These are phyloP conservation scores for Monoraphidium neglectum DNA, from an alignment of 139 green algal species.

Conservation along the genomic window DNA sequence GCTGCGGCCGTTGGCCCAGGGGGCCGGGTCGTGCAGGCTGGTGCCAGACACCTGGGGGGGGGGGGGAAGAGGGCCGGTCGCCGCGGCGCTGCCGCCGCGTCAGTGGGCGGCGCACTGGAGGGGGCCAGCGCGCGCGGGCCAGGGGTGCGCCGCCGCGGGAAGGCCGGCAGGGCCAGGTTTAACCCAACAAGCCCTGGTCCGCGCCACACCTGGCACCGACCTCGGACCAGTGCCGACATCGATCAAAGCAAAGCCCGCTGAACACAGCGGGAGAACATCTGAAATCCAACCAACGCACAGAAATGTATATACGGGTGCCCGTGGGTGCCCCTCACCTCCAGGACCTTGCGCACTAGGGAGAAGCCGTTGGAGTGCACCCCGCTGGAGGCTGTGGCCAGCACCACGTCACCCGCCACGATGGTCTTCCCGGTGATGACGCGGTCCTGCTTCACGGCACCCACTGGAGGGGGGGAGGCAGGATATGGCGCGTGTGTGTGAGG, in stretches of 20 bases:
- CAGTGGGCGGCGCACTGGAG: too few species aligned
- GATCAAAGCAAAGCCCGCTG: too few species aligned
- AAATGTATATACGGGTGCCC: neutral
- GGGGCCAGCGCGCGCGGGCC: too few species aligned
- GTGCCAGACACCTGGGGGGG: conserved; percentile 64
- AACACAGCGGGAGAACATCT: too few species aligned
- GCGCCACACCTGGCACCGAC: too few species aligned
- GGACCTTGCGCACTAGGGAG: conserved; percentile 90
- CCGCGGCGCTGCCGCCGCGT: too few species aligned
- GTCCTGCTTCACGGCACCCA: conserved; percentile 95
- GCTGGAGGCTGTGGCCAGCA: conserved; percentile 83
- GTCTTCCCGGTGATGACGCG: conserved; percentile 80
- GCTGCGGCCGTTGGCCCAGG: conserved; percentile 57
- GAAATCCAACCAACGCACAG: neutral
- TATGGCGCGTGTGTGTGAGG: too few species aligned
- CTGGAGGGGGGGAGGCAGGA: conserved; percentile 32
- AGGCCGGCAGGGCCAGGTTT: too few species aligned
- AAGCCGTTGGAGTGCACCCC: conserved; percentile 98
- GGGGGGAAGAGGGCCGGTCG: too few species aligned
- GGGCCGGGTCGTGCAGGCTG: conserved; percentile 58
- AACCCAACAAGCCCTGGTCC: too few species aligned
- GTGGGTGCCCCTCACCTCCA: neutral
- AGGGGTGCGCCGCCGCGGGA: too few species aligned
- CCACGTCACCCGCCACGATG: conserved; percentile 82
- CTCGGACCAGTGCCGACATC: too few species aligned